Evolutionary conservation across 2,329 filamentous ascomycete species (phyloP).

Genomic region (Neospermospora avenae): DNA sequence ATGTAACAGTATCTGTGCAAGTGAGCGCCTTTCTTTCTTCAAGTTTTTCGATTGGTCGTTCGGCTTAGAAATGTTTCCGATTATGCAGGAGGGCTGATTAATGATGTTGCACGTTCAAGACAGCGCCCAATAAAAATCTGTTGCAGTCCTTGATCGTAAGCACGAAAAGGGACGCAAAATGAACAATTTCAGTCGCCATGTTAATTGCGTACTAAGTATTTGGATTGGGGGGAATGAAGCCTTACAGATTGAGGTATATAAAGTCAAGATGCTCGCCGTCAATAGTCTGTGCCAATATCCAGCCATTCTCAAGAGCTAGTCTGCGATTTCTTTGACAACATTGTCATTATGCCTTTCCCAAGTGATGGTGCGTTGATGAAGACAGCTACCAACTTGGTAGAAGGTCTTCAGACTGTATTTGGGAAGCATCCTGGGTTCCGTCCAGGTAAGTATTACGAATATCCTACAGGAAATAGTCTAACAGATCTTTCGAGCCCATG

Average conservation of each 20-base stretch:
- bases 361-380: constrained; percentile 39
- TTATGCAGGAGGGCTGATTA: constrained; percentile 1
- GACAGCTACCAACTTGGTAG: constrained; percentile 38
- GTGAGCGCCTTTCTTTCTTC: neutral
- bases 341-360: constrained; percentile 44
- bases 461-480: neutral
- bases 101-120: neutral
- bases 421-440: constrained; percentile 41
- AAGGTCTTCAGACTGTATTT: constrained; percentile 39
- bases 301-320: too few relatives aligned
- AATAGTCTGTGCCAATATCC: neutral
- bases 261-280: neutral
- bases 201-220: neutral
- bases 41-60: neutral
- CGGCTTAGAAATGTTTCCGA: neutral
- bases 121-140: neutral
- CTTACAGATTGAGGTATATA: neutral
- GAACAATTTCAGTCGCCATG: neutral
- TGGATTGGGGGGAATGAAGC: neutral
- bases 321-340: too few relatives aligned
- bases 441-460: constrained; percentile 33
- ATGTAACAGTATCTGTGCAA: neutral
- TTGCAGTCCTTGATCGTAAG: neutral
- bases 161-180: neutral
- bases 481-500: constrained; percentile 43